Evolutionary conservation across 2,329 filamentous ascomycete species (phyloP), one percentile per base, ranked within the genome.

Genomic region (Diplodia corticola): DNA sequence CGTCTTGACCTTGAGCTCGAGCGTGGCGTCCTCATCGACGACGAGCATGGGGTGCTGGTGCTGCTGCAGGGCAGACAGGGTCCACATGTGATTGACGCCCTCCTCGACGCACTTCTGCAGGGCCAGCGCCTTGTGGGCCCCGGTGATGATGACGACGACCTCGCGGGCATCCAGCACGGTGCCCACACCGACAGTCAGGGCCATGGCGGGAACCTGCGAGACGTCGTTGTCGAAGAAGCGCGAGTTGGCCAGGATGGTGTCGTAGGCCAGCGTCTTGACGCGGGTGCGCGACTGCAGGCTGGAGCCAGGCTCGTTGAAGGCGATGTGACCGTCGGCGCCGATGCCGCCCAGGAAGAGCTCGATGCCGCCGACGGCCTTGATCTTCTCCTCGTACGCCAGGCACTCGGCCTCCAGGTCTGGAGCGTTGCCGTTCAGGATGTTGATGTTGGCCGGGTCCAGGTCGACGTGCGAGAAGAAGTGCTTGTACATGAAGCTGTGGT

Each of bases 401-500:
- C 91, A 94, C 78, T 95, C 92, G 48, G 87, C 87, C 70, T 89
- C 87, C 2, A 92, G 86, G 74, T 92, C 90, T 15, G 85, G 80
- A 0, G 91, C 91, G 74, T 93, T 94, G 73, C 91, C 91, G 74
- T 94, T 87, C 46, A 94, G 85, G 73, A 95, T 92, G 80, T 96
- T 89, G 75, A 95, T 92, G 76, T 94, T 93, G 73, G 86, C 85
- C 5, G 92, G 92, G 70, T 88, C 86, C 71, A 95, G 89, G 74
- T 96, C 91, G 72, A 95, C 89, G 70, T 88, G 91, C 50, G 90
- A 91, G 83, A 96, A 96, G 83, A 96, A 92, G 80, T 95, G 85
- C 79, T 91, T 91, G 86, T 93, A 96, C 92, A 96, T 95, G 82
- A 95, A 96, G 70, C 89, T 91, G 81, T 96, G 92, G 80, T 96